Evolutionary conservation across 1,139 yeast genomes (phyloP), one percentile per base, ranked within the genome.

Genomic region (Pichia sp.): DNA sequence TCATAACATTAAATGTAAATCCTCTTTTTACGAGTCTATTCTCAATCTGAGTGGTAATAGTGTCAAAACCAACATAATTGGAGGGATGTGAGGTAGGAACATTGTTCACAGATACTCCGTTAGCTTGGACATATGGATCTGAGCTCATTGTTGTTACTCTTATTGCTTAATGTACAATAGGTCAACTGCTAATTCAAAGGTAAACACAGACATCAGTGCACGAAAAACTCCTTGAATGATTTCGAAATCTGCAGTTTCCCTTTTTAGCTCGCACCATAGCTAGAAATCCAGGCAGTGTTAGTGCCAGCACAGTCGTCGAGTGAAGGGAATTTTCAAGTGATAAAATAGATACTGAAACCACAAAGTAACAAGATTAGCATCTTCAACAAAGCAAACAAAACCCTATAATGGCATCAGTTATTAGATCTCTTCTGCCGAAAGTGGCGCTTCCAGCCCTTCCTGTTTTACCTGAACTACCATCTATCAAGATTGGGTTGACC

Each of bases 21-120:
- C 98, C 98, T 55, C 93, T 76, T 61, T 86, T 89, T 63, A 91
- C 72, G 54, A 91, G 71, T 52, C 96, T 78, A 62, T 84, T 86
- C 64, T 91, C 96, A 59, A 91, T 91, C 67, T 91, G 98, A 33
- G 84, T 76, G 42, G 98, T 91, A 64, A 91, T 89, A 52, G 96
- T 83, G 65, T 91, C 97, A 61, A 91, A 91, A 39, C 98, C 98
- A 50, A 89, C 97, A 61, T 86, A 86, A 34, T 69, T 62, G 19
- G 66, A 54, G 26, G 80, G 80, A 38, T 62, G 63, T 6, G 46
- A 39, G n/a, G 42, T 42, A 5, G 43, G 24, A 12, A 42, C 24
- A 12, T 34, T 36, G 11, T 17, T 30, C 11, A 11, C 15, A 10
- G 22, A n/a, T n/a, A n/a, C 22, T 6, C 32, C 32, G 17, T 30